These are phyloP conservation scores for Trichosporon asahii DNA, from an alignment of 1,284 basidiomycete genomes.

Conservation along the genomic window DNA sequence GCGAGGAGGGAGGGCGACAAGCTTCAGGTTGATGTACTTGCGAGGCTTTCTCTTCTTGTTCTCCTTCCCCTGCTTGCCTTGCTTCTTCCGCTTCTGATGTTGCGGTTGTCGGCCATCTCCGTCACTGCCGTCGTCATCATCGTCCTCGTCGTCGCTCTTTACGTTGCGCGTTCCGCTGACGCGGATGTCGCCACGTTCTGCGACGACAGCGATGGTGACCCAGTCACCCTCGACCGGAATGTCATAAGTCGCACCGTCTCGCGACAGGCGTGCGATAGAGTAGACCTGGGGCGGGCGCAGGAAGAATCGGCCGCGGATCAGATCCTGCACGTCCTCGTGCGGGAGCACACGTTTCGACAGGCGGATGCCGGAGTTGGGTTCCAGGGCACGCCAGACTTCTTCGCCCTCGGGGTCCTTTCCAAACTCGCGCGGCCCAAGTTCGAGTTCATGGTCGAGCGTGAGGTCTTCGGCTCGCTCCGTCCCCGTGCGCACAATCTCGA, in stretches of 20 bases:
- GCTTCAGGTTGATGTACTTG: constrained; percentile 81
- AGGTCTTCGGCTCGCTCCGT: constrained; percentile 60
- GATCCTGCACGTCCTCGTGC: constrained; percentile 74
- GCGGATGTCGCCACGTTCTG: constrained; percentile 67
- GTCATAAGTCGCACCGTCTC: constrained; percentile 78
- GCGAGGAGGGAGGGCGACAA: constrained; percentile 61
- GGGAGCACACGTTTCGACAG: constrained; percentile 68
- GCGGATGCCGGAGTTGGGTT: constrained; percentile 56
- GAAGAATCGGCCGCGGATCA: constrained; percentile 78
- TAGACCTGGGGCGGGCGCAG: constrained; percentile 84
- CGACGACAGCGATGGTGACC: constrained; percentile 85
- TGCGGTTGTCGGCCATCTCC: constrained; percentile 7
- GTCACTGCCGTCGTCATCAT: constrained; percentile 22
- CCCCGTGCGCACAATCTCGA: constrained; percentile 18
- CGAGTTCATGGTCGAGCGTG: constrained; percentile 68
- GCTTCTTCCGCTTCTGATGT: constrained; percentile 7
- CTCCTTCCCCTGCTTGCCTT: constrained; percentile 1
- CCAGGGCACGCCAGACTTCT: constrained; percentile 25
- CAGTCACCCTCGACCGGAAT: constrained; percentile 88
- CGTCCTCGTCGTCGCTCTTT: constrained; percentile 23
- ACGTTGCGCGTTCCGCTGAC: constrained; percentile 38
- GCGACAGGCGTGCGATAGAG: constrained; percentile 70
- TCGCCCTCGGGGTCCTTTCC: constrained; percentile 46
- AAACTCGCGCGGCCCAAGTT: constrained; percentile 68
- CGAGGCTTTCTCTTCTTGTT: constrained; percentile 25